Base-by-base conservation (phyloP, 148 eudicot genomes). In the Silene uniflora region DNA sequence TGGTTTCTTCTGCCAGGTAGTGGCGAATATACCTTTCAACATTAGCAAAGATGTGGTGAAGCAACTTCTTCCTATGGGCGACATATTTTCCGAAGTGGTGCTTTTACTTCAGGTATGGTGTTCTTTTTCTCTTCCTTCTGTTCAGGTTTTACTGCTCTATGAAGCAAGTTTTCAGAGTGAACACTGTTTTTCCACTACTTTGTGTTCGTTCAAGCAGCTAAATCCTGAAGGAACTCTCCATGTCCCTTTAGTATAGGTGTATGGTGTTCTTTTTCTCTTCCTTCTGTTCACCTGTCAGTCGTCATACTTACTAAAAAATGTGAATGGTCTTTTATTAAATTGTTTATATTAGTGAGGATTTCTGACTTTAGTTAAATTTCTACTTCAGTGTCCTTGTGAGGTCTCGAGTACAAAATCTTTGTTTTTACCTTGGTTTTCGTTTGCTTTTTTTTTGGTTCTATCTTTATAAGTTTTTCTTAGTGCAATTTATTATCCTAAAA, bases 61-160 rank as follows among this genome's bases (percentile, higher is more conserved):
- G 78, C 86, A 87, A 81, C 97, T 94, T 81, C 98, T 94, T 87
- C 98, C 98, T 19, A 91, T 94, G 96, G 97, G 98, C 47, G 98
- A 94, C 81, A 89, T 92, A 55, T 85, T 94, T 84, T 92, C 98
- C 5, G 90, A 94, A 84, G 96, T 94, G 46, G 91, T 92, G 79
- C 91, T 94, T 12, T 82, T 94, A 78, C 97, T 94, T 75, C 98
- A 94, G 97, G 98, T 94, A 12, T 73, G 11, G 1, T 46, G 74
- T 55, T 64, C 23, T 39, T 62, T 62, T 69, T 61, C 19, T 39
- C 9, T 12, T 23, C 10, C 4, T 23, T 69, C 7, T 10, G 10
- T 14, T 78, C 87, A 87, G 87, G 92, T 88, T 75, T 11, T 73
- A n/a, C 12, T 32, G 32, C 39, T 22, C 19, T 46, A 5, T 47